Evolutionary conservation across 768 basidiomycete genomes (phyloP).

Genomic region (Zangia roseola): DNA sequence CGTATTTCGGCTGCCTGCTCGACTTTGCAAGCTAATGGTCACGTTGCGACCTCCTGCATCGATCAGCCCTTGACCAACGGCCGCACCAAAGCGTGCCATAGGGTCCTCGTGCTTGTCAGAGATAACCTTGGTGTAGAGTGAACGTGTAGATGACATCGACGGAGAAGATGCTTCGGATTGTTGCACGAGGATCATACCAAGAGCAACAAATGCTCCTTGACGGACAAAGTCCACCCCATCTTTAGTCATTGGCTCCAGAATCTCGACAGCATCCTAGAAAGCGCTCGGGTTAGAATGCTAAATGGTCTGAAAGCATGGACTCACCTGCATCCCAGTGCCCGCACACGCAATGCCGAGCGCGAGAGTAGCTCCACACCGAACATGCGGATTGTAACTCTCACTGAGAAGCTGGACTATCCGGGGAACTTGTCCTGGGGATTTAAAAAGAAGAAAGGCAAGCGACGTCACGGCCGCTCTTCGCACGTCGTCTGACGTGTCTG

Average conservation of each 20-base stretch:
- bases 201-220: constrained; percentile 92
- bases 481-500: constrained; percentile 97
- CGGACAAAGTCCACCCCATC: constrained; percentile 98
- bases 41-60: constrained; percentile 97
- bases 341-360: constrained; percentile 97
- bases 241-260: constrained; percentile 97
- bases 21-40: constrained; percentile 90
- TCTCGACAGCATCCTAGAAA: constrained; percentile 86
- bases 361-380: constrained; percentile 93
- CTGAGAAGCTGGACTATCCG: constrained; percentile 94
- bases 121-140: constrained; percentile 87
- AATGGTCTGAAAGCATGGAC: constrained; percentile 13
- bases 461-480: constrained; percentile 95
- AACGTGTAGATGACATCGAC: constrained; percentile 74
- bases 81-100: constrained; percentile 97
- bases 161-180: constrained; percentile 91
- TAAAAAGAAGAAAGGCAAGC: constrained; percentile 94
- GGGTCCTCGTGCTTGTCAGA: constrained; percentile 98
- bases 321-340: constrained; percentile 89
- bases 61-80: constrained; percentile 93
- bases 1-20: constrained; percentile 90
- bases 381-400: constrained; percentile 99
- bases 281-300: background rate
- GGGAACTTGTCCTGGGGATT: constrained; percentile 94
- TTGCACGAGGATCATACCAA: constrained; percentile 96